Evolutionary conservation across 202 grass and related monocot species (phyloP).

Genomic region (Panicum virgatum): DNA sequence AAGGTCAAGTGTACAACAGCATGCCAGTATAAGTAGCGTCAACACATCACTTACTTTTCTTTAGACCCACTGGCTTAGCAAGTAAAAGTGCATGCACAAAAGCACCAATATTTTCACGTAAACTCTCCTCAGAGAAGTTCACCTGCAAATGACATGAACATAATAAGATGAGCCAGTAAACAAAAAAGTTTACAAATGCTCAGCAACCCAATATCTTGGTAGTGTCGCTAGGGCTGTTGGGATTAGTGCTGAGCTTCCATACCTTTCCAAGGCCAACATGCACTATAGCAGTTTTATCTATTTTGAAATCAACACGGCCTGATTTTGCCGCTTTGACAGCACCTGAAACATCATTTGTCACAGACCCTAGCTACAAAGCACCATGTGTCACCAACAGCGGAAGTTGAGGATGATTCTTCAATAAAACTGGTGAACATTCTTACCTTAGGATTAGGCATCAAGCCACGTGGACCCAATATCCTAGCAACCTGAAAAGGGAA

Average conservation of each 20-base stretch:
- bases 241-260: conserved; percentile 32
- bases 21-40: background rate
- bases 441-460: conserved; percentile 99
- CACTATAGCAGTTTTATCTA: conserved; percentile 97
- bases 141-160: conserved; percentile 54
- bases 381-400: conserved; percentile 29
- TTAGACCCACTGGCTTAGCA: conserved; percentile 87
- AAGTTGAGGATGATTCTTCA: conserved; percentile 14
- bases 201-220: conserved; percentile 1
- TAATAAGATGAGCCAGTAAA: conserved; percentile 12
- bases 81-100: conserved; percentile 93
- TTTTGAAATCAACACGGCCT: conserved; percentile 95
- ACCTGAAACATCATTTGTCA: conserved; percentile 86
- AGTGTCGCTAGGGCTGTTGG: conserved; percentile 8
- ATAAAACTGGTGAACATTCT: conserved; percentile 38
- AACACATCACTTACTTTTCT: conserved; percentile 79
- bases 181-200: background rate
- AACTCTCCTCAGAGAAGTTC: conserved; percentile 79
- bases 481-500: conserved; percentile 73
- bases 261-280: conserved; percentile 99
- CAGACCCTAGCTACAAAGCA: conserved; percentile 77
- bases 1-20: conserved; percentile 12
- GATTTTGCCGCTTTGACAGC: conserved; percentile 90
- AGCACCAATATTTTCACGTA: conserved; percentile 94
- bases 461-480: conserved; percentile 93